Evolutionary conservation across 768 basidiomycete species (phyloP).

Genomic region (Russula olivacea): DNA sequence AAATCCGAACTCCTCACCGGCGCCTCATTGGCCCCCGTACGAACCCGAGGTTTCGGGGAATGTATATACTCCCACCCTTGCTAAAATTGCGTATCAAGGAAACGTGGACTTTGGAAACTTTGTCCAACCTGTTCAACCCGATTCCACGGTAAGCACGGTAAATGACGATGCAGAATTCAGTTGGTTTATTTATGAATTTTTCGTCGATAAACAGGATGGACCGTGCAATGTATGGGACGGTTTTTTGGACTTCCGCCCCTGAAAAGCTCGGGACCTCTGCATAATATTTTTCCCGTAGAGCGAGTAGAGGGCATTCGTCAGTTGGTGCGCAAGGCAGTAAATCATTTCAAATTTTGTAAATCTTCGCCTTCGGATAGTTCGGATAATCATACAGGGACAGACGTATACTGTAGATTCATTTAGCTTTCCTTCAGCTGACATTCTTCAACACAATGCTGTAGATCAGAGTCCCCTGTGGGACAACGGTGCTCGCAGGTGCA

Average conservation of each 20-base stretch:
- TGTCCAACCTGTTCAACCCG: not conserved
- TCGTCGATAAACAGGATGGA: not conserved
- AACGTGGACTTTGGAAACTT: slow-evolving; percentile 1
- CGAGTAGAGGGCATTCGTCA: too few relatives aligned
- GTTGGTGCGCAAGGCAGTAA: too few relatives aligned
- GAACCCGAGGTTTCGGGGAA: not conserved
- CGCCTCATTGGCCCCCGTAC: slow-evolving; percentile 9
- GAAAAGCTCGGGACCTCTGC: not conserved
- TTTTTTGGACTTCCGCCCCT: not conserved
- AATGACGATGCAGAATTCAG: not conserved
- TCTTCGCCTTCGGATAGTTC: too few relatives aligned
- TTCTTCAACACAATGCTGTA: too few relatives aligned
- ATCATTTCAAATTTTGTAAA: too few relatives aligned
- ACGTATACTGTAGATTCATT: too few relatives aligned
- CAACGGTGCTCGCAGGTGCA: too few relatives aligned
- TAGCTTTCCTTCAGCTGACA: too few relatives aligned
- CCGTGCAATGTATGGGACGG: not conserved
- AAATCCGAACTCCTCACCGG: slow-evolving; percentile 1
- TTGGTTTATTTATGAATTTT: too few relatives aligned
- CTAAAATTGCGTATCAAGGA: slow-evolving; percentile 8
- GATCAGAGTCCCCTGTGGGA: too few relatives aligned
- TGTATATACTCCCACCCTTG: not conserved
- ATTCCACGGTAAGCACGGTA: not conserved
- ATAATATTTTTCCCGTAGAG: too few relatives aligned
- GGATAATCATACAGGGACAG: too few relatives aligned